Conservation (phyloP, 306 rosid genomes). For the barrel medic (Medicago truncatula) region MtrunA17r5.0-ANR NC_053042.1:43276501-43277000, state of each 20-base stretch:
- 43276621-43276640: constrained; percentile 63
- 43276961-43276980: too few relatives aligned
- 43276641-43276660: constrained; percentile 58
- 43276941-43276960: too few relatives aligned
- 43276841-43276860: too few relatives aligned
- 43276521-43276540: constrained; percentile 62
- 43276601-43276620: constrained; percentile 71
- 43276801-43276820: too few relatives aligned
- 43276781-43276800: too few relatives aligned
- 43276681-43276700: constrained; percentile 66
- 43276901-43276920: too few relatives aligned
- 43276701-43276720: constrained; percentile 38
- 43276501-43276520: constrained; percentile 71
- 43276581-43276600: constrained; percentile 63
- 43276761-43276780: neutral
- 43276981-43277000: too few relatives aligned
- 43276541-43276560: constrained; percentile 70
- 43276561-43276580: constrained; percentile 60
- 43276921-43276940: too few relatives aligned
- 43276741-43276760: neutral
- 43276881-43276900: too few relatives aligned
- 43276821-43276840: too few relatives aligned
- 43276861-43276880: too few relatives aligned
- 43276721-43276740: neutral
- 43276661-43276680: constrained; percentile 73